Base-by-base conservation (phyloP, 139 green algal genomes). In the Haematococcus sp. region DNA sequence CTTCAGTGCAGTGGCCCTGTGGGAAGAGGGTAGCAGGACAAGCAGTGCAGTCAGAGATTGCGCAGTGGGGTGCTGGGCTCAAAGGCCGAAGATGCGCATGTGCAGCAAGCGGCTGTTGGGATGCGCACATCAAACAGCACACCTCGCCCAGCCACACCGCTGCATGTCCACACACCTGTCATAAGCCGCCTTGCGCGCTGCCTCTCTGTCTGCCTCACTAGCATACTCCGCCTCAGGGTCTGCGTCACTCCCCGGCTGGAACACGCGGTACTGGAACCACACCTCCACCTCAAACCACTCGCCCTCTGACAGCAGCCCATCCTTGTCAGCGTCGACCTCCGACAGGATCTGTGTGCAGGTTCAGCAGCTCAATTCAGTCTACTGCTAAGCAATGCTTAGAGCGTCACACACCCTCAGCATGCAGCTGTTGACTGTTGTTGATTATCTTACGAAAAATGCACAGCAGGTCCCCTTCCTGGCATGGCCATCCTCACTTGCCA, bases 191-290 rank as follows among this genome's bases (percentile, higher is more conserved):
- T 74, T 30, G 19, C 28, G 16, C 13, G 58, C 69, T 31, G 61
- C 69, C 35, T 60, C 13, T 60, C 23, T 56, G 46, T 68, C 54
- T 1, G 27, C 43, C 7, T 27, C 46, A 3, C 49, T 49, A 4
- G 75, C 75, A 66, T 73, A 27, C 32, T 34, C 74, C 1, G 44
- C 74, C 58, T 80, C 76, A 7, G 76, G 69, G 61, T 82, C 76
- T 23, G 73, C 61, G 0, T 77, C 70, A 44, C 35, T 63, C 13
- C 76, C 69, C 11, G 63, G 63, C 4, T 60, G 51, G 69, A 76
- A 76, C 3, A 52, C 32, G 9, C 46, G 63, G 81, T 78, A 78
- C 69, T 90, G 75, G 75, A 87, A 90, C 85, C 85, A 90, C 51
- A 87, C 71, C 68, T 80, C 70, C 3, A 81, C 66, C 0, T 51